Percentiles rank a stretch among this genome's conserved stretches.
Conservation (phyloP, 495 filamentous ascomycete species). For the Aspergillus ellipticus region DNA sequence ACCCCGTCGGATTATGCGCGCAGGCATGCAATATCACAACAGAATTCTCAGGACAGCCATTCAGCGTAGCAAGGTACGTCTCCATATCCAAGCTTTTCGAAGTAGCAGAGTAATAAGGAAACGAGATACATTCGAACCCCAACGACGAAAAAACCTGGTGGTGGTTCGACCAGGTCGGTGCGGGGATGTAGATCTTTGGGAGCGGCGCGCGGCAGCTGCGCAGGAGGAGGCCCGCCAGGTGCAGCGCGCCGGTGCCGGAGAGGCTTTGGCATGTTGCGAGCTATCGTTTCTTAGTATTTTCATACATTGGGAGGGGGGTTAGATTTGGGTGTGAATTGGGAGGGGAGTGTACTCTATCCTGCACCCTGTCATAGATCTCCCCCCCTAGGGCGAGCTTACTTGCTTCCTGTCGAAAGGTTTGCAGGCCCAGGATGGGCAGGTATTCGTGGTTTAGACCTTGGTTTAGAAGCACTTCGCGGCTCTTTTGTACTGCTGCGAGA, state of each 20-base stretch:
- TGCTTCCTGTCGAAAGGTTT: constrained; percentile 21
- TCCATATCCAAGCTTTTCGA: constrained; percentile 20
- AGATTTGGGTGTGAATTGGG: background rate
- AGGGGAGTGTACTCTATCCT: constrained; percentile 10
- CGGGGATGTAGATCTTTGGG: constrained; percentile 29
- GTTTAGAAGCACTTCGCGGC: constrained; percentile 13
- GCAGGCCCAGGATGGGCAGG: constrained; percentile 33
- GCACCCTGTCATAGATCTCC: constrained; percentile 7
- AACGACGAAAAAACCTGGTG: constrained; percentile 32
- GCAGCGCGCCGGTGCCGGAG: constrained; percentile 81
- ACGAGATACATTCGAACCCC: constrained; percentile 24
- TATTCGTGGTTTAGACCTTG: constrained; percentile 31
- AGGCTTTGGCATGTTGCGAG: constrained; percentile 58
- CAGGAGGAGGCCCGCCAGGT: constrained; percentile 75
- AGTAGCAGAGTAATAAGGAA: constrained; percentile 24
- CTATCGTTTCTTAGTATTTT: constrained; percentile 4
- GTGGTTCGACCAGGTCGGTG: constrained; percentile 40
- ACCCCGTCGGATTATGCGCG: constrained; percentile 46
- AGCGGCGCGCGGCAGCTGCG: constrained; percentile 24
- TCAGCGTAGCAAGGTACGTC: constrained; percentile 18
- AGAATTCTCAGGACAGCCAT: constrained; percentile 19
- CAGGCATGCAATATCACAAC: constrained; percentile 45
- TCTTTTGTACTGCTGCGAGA: constrained; percentile 27
- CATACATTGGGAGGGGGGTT: background rate
- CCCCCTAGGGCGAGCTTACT: constrained; percentile 22